Evolutionary conservation across 2,329 filamentous ascomycete species (phyloP), one percentile per base, ranked within the genome.

Genomic region (Dryadomyces quercus-mongolicae): DNA sequence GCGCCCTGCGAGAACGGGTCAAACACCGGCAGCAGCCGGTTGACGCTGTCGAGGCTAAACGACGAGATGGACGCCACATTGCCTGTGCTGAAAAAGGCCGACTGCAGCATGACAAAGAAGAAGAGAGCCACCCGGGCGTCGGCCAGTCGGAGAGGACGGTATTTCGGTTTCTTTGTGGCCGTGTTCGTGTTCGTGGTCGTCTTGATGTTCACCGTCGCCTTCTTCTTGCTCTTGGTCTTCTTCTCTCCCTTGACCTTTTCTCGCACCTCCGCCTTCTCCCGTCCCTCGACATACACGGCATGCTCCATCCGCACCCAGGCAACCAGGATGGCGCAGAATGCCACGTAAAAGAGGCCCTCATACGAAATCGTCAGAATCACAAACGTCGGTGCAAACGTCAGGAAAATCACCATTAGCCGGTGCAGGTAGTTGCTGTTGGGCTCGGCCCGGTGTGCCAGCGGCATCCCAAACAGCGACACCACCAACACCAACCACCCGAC

Each of bases 311-410:
- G 82, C 38, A 96, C 88, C 93, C 93, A 98, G 54, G 84, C 83
- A 52, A 95, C 76, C 5, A 98, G 72, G 21, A 85, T 87, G 53
- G 86, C 73, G 64, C 84, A 90, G 69, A 96, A 98, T 12, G 85
- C 82, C 56, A 96, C 81, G 69, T 97, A 98, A 68, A 98, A 98
- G 2, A 98, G 76, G 0, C 92, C 92, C 68, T 98, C 93, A 70
- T 95, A 98, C 0, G 92, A 96, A 62, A 97, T 96, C 8, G 91
- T 95, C 51, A 98, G 80, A 63, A 98, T 92, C 65, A 98, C 86
- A 69, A 97, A 98, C 1, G 86, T 86, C 0, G 93, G 93, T 0
- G 92, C 86, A 66, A 94, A 97, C 5, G 91, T 87, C 50, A 98
- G 75, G 71, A 97, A 98, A 53, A 96, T 83, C 61, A 95, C 81